These are phyloP conservation scores for Erigeron canadensis DNA, from an alignment of 129 eudicot genomes.

Conservation along the genomic window DNA sequence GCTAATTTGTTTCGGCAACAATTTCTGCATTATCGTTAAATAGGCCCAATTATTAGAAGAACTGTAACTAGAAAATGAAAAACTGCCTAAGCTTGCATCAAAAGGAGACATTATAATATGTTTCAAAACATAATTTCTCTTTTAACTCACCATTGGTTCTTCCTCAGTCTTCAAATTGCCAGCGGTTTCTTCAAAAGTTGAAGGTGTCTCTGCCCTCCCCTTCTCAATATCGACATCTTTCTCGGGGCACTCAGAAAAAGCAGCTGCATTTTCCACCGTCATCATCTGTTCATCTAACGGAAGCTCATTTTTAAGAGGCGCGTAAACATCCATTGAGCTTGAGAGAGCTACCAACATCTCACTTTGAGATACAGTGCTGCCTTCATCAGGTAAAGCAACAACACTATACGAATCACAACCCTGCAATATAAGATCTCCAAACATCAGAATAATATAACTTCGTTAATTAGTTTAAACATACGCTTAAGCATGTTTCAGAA, in stretches of 20 bases:
- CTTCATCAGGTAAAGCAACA: conserved; percentile 50
- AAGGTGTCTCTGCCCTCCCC: conserved; percentile 47
- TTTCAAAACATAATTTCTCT: neutral
- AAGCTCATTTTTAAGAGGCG: conserved; percentile 37
- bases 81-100: neutral
- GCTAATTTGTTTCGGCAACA: conserved; percentile 57
- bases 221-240: conserved; percentile 62
- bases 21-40: conserved; percentile 41
- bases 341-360: conserved; percentile 38
- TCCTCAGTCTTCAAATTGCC: conserved; percentile 47
- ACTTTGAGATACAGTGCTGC: conserved; percentile 28
- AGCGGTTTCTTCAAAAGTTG: conserved; percentile 36
- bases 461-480: neutral
- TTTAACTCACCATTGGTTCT: conserved; percentile 49
- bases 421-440: conserved; percentile 32
- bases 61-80: neutral
- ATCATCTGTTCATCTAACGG: conserved; percentile 34
- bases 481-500: too few species aligned
- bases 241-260: conserved; percentile 39
- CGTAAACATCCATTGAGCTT: conserved; percentile 36
- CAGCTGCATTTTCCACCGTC: conserved; percentile 38
- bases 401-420: conserved; percentile 44
- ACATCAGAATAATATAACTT: neutral
- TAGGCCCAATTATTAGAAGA: conserved; percentile 4
- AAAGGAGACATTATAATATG: neutral